phyloP scores from a whole-genome alignment of 805 yeast genomes.

The Hanseniaspora taiwanica region DNA sequence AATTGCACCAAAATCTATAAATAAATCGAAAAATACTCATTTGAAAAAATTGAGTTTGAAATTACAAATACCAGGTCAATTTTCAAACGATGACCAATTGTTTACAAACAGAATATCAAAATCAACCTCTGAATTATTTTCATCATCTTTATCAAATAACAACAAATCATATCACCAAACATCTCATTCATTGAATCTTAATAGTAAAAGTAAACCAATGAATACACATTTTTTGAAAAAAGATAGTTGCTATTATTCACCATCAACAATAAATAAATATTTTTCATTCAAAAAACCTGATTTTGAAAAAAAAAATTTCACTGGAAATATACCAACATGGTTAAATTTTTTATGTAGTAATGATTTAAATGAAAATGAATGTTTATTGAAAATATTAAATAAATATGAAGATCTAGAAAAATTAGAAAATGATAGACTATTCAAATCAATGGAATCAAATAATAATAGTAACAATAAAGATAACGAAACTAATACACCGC shows the following conservation, averaged over 20 bases:
- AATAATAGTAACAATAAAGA: neutral
- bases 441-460: conserved; percentile 12
- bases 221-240: conserved; percentile 22
- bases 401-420: conserved; percentile 26
- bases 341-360: conserved; percentile 11
- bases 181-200: too few species aligned
- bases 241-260: conserved; percentile 22
- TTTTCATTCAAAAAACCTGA: conserved; percentile 18
- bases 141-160: neutral
- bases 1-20: neutral
- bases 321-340: conserved; percentile 22
- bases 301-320: neutral
- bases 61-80: neutral
- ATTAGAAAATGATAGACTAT: conserved; percentile 19
- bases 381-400: conserved; percentile 17
- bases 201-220: too few species aligned
- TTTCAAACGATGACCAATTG: neutral
- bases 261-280: conserved; percentile 18
- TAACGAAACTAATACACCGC: neutral
- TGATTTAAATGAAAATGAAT: conserved; percentile 9
- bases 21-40: neutral
- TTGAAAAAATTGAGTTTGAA: neutral
- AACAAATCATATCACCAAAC: neutral
- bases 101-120: neutral
- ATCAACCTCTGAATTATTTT: neutral